Percentiles rank a stretch among this genome's conserved stretches.
Evolutionary conservation across 257 asterid species (phyloP).

Genomic region (Orobanche coerulescens): DNA sequence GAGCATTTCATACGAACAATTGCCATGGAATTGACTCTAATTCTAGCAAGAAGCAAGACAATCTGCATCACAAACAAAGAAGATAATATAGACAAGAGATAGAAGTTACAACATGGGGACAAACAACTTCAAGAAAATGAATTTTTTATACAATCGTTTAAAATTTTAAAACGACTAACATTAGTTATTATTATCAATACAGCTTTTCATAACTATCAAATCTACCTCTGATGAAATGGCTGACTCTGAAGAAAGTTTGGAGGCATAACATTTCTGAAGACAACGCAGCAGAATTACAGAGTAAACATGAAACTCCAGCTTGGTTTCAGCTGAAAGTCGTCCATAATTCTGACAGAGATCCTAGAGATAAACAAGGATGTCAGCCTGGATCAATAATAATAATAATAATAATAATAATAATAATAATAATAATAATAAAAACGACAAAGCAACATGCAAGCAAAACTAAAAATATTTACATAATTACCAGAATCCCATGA

Average conservation of each 20-base stretch:
- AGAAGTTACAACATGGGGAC: neutral
- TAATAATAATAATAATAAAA: too few relatives aligned
- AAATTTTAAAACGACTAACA: neutral
- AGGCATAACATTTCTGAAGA: constrained; percentile 49
- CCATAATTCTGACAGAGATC: constrained; percentile 81
- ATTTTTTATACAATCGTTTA: neutral
- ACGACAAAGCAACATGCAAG: constrained; percentile 18
- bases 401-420: too few relatives aligned
- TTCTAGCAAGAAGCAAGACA: constrained; percentile 61
- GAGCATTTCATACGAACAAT: constrained; percentile 55
- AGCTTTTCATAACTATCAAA: constrained; percentile 12
- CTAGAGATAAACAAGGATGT: constrained; percentile 33
- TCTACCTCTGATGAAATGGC: constrained; percentile 53
- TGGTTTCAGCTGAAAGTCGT: constrained; percentile 55
- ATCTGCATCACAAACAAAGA: constrained; percentile 38
- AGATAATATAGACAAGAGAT: neutral
- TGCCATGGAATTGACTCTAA: constrained; percentile 90
- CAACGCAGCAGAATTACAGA: constrained; percentile 59
- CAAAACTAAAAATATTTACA: neutral
- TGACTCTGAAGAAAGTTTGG: constrained; percentile 47
- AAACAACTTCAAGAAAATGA: constrained; percentile 7
- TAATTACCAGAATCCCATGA: constrained; percentile 39
- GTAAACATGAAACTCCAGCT: constrained; percentile 76
- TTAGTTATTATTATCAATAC: neutral
- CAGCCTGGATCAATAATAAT: constrained; percentile 25